Conservation (phyloP, 352 stramenopile species). For the Globisporangium recalcitrans region DNA sequence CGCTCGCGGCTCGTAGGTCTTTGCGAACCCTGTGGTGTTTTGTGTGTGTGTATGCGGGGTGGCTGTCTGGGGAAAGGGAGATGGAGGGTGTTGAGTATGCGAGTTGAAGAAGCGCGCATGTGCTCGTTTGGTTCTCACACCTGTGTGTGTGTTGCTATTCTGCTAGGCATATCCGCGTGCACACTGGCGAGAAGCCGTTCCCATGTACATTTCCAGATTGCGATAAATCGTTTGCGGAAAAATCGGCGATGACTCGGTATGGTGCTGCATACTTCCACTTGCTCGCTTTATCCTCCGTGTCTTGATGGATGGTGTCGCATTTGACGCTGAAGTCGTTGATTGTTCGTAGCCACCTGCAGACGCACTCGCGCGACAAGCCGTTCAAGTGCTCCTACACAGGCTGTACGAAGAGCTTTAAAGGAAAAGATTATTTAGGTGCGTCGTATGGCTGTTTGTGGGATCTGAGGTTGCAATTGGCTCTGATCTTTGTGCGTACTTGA, state of each 20-base stretch:
- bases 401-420: conserved; percentile 86
- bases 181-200: conserved; percentile 87
- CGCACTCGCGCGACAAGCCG: conserved; percentile 79
- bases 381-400: conserved; percentile 84
- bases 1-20: background rate
- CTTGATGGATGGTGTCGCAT: background rate
- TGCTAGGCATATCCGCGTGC: conserved; percentile 85
- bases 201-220: conserved; percentile 76
- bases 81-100: conserved; percentile 2
- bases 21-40: background rate
- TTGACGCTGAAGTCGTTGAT: no score
- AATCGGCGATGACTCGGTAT: conserved; percentile 82
- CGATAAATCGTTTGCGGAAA: conserved; percentile 87
- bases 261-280: background rate
- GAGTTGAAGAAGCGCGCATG: background rate
- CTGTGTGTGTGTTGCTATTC: no score
- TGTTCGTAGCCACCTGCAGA: conserved; percentile 64
- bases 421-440: conserved; percentile 72
- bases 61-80: background rate
- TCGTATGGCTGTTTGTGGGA: background rate
- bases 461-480: background rate
- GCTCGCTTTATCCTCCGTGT: background rate
- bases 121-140: no score
- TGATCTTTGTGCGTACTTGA: background rate
- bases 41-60: background rate